Percentiles rank a stretch among this genome's conserved stretches.
phyloP scores from a whole-genome alignment of 2,329 filamentous ascomycete genomes.

The Fusarium subglutinans region DNA sequence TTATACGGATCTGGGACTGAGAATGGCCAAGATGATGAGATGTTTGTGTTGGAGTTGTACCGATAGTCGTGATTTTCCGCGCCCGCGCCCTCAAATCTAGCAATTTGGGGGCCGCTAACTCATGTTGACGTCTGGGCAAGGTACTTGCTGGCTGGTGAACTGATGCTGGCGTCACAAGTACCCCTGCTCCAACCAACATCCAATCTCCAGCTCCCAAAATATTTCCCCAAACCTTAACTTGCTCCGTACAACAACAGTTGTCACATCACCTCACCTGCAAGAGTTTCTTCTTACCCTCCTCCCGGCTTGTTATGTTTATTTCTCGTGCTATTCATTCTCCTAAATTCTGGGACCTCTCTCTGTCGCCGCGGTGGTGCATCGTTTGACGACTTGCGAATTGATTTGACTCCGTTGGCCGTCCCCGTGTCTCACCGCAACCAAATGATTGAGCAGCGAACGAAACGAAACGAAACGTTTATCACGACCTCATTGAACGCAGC shows the following conservation, averaged over 20 bases:
- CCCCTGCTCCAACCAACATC: constrained; percentile 11
- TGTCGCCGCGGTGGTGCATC: background rate
- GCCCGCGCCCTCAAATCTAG: background rate
- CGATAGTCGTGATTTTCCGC: background rate
- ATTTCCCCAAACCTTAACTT: constrained; percentile 39
- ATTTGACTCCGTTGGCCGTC: background rate
- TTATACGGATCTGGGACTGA: background rate
- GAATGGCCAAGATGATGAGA: background rate
- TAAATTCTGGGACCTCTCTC: background rate
- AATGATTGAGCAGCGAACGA: constrained; percentile 10
- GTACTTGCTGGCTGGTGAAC: constrained; percentile 16
- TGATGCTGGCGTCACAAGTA: constrained; percentile 23
- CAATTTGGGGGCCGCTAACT: background rate
- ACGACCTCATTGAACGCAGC: constrained; percentile 9
- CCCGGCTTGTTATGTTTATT: constrained; percentile 14
- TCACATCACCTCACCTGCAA: constrained; percentile 27
- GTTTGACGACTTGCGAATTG: constrained; percentile 3
- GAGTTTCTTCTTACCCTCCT: constrained; percentile 7
- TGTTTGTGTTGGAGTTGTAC: background rate
- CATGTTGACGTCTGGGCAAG: background rate
- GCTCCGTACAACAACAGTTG: constrained; percentile 31
- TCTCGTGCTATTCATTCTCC: constrained; percentile 6
- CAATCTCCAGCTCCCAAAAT: constrained; percentile 37
- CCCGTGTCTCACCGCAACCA: constrained; percentile 26
- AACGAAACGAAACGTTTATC: constrained; percentile 28